A percentile compares a stretch with the other conserved stretches of the same genome.
Conservation (phyloP, 176 grass and related monocot genomes). For the Musa schizocarpa region DNA sequence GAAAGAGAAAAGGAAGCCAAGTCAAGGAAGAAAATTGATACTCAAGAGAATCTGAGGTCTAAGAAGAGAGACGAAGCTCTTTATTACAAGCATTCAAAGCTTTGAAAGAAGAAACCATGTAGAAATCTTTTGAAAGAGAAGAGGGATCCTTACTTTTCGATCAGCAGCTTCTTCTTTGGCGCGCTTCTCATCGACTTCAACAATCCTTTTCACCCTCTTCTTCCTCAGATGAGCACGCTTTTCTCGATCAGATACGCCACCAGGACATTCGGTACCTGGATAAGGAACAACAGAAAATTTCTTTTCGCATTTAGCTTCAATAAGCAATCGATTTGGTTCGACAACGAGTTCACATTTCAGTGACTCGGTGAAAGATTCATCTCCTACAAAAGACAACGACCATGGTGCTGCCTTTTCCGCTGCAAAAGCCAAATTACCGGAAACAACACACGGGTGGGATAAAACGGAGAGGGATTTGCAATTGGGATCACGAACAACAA, state of each 20-base stretch:
- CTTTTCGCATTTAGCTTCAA: background rate
- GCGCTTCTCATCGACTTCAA: conserved; percentile 25
- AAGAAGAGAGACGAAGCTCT: background rate
- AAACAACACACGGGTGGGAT: background rate
- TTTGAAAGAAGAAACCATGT: background rate
- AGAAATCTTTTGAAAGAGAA: background rate
- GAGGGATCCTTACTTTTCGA: conserved; percentile 11
- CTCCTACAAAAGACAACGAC: background rate
- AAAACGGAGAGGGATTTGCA: background rate
- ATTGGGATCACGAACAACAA: background rate
- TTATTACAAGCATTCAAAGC: conserved; percentile 4
- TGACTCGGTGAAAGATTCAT: background rate
- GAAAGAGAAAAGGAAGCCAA: background rate
- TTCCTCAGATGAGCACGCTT: conserved; percentile 10
- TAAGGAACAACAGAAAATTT: background rate
- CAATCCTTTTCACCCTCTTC: conserved; percentile 32
- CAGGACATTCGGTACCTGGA: conserved; percentile 19
- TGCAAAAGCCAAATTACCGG: background rate
- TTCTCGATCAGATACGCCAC: conserved; percentile 14
- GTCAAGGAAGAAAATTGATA: no score
- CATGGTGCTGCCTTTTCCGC: background rate
- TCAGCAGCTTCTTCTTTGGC: conserved; percentile 16
- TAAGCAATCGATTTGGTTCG: background rate
- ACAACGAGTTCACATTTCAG: background rate
- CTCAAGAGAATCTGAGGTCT: no score